Evolutionary conservation across 805 yeast genomes (phyloP), one percentile per base, ranked within the genome.

Genomic region (Metschnikowia sp.): DNA sequence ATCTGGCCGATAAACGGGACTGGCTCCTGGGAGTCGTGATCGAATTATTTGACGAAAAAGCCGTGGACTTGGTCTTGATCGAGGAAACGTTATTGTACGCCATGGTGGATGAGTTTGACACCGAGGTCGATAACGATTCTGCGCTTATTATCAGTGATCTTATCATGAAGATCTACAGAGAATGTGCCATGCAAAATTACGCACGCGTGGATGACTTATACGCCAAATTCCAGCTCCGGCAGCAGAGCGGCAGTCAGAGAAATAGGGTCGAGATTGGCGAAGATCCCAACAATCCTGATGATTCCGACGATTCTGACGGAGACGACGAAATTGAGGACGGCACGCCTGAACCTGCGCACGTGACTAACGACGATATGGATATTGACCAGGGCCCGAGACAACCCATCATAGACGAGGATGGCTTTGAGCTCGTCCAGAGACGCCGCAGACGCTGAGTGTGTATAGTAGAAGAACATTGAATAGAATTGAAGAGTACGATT

Each of bases 101-200:
- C 26, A 88, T 94, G 97, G 82, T 83, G 50, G 99, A 92, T 68
- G 99, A 94, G 65, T 94, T 92, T 60, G 97, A 89, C 49, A 86
- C 85, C 8, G 77, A 82, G 38, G 81, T 94, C 37, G 97, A 94
- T 59, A 96, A 92, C 62, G 96, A 88, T 56, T 82, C 96, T 9
- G 92, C 96, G 0, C 74, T 84, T 45, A 79, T 80, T 8, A 79
- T 88, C 31, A 96, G 92, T 4, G 81, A 76, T 40, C 75, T 76
- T 48, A 76, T 94, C 18, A 64, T 90, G 46, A 76, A 78, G 44
- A 61, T 83, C 15, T 92, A 88, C 69, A 78, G 77, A 52, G 82
- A 87, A 45, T 86, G 90, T 54, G 64, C 68, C 2, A 68, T 67
- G 9, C 68, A 74, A 22, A 69, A 84, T 45, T 89, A 76, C 60